phyloP scores from a whole-genome alignment of 2,329 filamentous ascomycete species.

The Talaromyces islandicus region DNA sequence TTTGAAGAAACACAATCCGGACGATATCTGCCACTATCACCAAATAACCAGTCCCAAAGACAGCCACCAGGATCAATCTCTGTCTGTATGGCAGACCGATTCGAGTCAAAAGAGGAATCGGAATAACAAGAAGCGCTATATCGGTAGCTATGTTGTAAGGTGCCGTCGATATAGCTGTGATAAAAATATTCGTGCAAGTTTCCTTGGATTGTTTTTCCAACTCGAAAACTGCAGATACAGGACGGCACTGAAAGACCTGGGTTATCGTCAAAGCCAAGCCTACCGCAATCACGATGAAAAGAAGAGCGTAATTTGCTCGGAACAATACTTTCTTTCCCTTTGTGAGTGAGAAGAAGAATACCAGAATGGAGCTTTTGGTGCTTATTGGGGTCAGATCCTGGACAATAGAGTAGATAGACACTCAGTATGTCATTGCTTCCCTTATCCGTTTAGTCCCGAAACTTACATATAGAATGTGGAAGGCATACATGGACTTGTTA shows the following conservation, averaged over 20 bases:
- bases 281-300: background rate
- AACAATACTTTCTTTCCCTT: background rate
- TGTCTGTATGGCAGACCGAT: background rate
- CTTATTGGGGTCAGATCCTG: background rate
- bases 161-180: background rate
- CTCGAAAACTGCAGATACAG: background rate
- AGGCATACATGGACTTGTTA: background rate
- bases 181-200: background rate
- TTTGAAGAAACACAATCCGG: background rate
- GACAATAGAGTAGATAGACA: background rate
- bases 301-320: background rate
- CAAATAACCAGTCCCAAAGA: background rate
- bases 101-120: conserved; percentile 2
- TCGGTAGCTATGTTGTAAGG: conserved; percentile 4
- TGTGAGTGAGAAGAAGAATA: conserved; percentile 1
- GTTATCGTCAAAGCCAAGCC: background rate
- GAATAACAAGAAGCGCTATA: conserved; percentile 2
- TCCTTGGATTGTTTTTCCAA: background rate
- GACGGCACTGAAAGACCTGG: conserved; percentile 1
- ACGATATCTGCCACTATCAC: conserved; percentile 1
- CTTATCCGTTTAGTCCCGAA: background rate
- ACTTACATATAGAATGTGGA: conserved; percentile 1
- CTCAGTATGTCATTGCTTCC: background rate
- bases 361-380: background rate
- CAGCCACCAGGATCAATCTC: conserved; percentile 42